Evolutionary conservation across 129 eudicot species (phyloP).

Genomic region (Gnaphalium uliginosum): DNA sequence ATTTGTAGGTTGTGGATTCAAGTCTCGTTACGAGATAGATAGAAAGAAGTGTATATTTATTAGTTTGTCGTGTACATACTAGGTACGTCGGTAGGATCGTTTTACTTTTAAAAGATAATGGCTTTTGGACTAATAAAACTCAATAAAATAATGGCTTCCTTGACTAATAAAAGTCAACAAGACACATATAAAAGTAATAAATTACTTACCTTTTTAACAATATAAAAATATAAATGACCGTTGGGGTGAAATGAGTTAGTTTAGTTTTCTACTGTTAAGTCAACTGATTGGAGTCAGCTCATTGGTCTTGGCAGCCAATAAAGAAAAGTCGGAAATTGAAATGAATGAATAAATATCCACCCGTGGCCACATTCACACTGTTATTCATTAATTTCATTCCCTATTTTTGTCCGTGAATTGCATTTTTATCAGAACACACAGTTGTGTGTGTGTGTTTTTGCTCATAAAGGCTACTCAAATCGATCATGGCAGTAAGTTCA

Average conservation of each 20-base stretch:
- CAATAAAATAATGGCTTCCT: too few species aligned
- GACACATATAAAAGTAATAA: neutral
- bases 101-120: too few species aligned
- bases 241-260: neutral
- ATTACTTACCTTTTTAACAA: neutral
- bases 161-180: too few species aligned
- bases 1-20: too few species aligned
- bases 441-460: neutral
- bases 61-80: too few species aligned
- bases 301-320: neutral
- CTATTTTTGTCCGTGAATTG: neutral
- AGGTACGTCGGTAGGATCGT: too few species aligned
- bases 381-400: neutral
- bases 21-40: too few species aligned
- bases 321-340: neutral
- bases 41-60: too few species aligned
- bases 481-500: conserved; percentile 2
- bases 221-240: neutral
- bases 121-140: too few species aligned
- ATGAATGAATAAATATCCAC: neutral
- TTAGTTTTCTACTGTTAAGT: neutral
- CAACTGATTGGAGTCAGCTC: too few species aligned
- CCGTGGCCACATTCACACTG: neutral
- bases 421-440: neutral
- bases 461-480: neutral